Percentiles rank a stretch among this genome's conserved stretches.
Conservation (phyloP, 176 grass and related monocot species). For the Eleusine coracana region DNA sequence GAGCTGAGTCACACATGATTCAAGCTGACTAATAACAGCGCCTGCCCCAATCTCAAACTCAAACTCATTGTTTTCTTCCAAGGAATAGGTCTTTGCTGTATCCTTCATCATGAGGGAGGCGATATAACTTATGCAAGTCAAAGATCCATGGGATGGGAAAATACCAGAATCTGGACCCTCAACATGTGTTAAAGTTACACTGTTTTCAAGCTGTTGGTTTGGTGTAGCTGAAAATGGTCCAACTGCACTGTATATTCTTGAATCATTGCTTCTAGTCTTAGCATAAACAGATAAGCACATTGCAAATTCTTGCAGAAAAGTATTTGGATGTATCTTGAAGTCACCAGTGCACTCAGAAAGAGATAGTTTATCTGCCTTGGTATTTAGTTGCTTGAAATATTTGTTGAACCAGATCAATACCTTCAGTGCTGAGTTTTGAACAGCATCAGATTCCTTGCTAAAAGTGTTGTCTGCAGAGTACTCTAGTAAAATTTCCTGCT, state of each 20-base stretch:
- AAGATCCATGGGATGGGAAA: conserved; percentile 66
- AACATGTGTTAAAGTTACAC: conserved; percentile 28
- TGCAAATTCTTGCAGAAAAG: conserved; percentile 58
- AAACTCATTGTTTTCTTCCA: conserved; percentile 69
- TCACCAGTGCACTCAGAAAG: conserved; percentile 55
- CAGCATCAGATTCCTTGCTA: conserved; percentile 79
- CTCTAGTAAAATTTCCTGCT: conserved; percentile 62
- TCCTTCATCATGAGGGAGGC: conserved; percentile 54
- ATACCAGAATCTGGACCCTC: conserved; percentile 63
- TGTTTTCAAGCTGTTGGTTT: conserved; percentile 38
- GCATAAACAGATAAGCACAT: conserved; percentile 59
- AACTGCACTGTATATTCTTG: conserved; percentile 25
- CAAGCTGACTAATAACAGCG: conserved; percentile 69
- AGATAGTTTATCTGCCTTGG: conserved; percentile 41
- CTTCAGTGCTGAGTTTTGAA: conserved; percentile 84
- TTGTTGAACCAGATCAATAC: conserved; percentile 74
- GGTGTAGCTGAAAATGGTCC: conserved; percentile 35
- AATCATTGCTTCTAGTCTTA: conserved; percentile 35
- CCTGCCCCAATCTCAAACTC: conserved; percentile 69
- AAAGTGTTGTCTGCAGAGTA: conserved; percentile 62
- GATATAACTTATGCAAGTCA: conserved; percentile 76
- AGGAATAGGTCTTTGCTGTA: conserved; percentile 41
- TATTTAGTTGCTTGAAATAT: conserved; percentile 60
- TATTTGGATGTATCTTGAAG: conserved; percentile 56
- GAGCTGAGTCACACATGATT: conserved; percentile 84